Conservation (phyloP, 2,329 filamentous ascomycete species). For the Truncatella angustata region DNA sequence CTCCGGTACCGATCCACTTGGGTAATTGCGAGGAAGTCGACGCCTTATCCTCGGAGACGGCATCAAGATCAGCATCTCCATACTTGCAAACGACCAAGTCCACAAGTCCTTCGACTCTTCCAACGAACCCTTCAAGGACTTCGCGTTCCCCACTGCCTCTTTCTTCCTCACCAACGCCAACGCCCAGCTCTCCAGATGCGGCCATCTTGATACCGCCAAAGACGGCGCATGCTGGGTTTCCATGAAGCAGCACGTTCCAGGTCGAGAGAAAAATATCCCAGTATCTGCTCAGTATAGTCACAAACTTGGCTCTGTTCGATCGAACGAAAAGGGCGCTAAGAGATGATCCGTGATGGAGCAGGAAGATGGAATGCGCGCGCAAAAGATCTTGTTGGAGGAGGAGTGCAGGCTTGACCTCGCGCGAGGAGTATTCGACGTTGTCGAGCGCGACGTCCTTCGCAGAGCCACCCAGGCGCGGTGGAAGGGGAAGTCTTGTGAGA, state of each 20-base stretch:
- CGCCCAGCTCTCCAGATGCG: slow-evolving; percentile 84
- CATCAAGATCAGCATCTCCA: slow-evolving; percentile 43
- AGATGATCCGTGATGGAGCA: slow-evolving; percentile 80
- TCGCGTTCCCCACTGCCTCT: slow-evolving; percentile 91
- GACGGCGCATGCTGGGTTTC: slow-evolving; percentile 78
- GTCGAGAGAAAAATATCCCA: slow-evolving; percentile 70
- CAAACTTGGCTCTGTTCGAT: slow-evolving; percentile 66
- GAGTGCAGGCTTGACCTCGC: slow-evolving; percentile 81
- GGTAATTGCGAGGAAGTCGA: slow-evolving; percentile 21
- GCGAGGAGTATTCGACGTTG: slow-evolving; percentile 76
- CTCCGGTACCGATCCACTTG: slow-evolving; percentile 75
- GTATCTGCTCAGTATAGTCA: slow-evolving; percentile 70
- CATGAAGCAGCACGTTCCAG: slow-evolving; percentile 90
- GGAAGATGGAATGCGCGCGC: slow-evolving; percentile 79
- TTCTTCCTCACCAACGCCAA: slow-evolving; percentile 94
- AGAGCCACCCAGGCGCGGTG: slow-evolving; percentile 47
- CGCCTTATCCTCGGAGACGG: slow-evolving; percentile 21
- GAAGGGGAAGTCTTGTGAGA: slow-evolving; percentile 69
- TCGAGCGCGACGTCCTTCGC: slow-evolving; percentile 38
- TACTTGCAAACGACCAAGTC: slow-evolving; percentile 88
- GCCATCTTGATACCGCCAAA: slow-evolving; percentile 85
- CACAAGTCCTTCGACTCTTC: slow-evolving; percentile 76
- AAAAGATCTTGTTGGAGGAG: slow-evolving; percentile 78
- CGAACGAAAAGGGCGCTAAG: slow-evolving; percentile 69
- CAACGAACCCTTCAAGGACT: slow-evolving; percentile 84